phyloP scores from a whole-genome alignment of 2,329 filamentous ascomycete genomes.

The Colletotrichum incanum region DNA sequence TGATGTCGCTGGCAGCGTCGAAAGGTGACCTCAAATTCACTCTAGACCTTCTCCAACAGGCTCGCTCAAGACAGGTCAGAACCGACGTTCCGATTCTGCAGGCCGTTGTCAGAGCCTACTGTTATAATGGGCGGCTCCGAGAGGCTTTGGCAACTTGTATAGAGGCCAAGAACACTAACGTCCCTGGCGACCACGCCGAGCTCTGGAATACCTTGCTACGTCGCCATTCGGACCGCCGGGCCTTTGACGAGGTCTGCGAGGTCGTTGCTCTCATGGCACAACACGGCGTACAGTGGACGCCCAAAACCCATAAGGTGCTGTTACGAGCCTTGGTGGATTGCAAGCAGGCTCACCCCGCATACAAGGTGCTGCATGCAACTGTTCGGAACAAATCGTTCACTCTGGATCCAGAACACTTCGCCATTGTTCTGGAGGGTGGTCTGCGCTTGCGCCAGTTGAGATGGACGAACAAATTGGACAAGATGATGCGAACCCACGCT shows the following conservation, averaged over 20 bases:
- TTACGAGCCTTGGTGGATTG: conserved; percentile 65
- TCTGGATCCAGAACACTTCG: conserved; percentile 65
- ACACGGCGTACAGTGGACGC: conserved; percentile 63
- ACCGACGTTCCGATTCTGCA: conserved; percentile 69
- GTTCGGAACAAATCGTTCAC: conserved; percentile 61
- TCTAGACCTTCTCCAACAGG: conserved; percentile 75
- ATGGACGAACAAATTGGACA: conserved; percentile 56
- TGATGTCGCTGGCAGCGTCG: conserved; percentile 80
- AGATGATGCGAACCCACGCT: conserved; percentile 50
- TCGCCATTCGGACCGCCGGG: conserved; percentile 76
- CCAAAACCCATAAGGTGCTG: conserved; percentile 65
- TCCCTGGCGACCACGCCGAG: conserved; percentile 66
- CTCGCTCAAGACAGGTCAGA: conserved; percentile 70
- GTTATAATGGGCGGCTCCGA: conserved; percentile 56
- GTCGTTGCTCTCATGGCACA: conserved; percentile 66
- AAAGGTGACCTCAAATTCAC: conserved; percentile 82
- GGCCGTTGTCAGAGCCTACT: conserved; percentile 78
- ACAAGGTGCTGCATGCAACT: conserved; percentile 63
- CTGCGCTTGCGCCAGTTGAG: conserved; percentile 61
- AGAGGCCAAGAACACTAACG: conserved; percentile 67
- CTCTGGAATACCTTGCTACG: conserved; percentile 87
- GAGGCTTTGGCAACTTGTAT: conserved; percentile 59
- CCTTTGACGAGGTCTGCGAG: conserved; percentile 64
- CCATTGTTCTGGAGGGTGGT: conserved; percentile 68
- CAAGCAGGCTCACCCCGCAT: conserved; percentile 65